phyloP scores from a whole-genome alignment of 1,284 basidiomycete species.

The Violaceomyces palustris region DNA sequence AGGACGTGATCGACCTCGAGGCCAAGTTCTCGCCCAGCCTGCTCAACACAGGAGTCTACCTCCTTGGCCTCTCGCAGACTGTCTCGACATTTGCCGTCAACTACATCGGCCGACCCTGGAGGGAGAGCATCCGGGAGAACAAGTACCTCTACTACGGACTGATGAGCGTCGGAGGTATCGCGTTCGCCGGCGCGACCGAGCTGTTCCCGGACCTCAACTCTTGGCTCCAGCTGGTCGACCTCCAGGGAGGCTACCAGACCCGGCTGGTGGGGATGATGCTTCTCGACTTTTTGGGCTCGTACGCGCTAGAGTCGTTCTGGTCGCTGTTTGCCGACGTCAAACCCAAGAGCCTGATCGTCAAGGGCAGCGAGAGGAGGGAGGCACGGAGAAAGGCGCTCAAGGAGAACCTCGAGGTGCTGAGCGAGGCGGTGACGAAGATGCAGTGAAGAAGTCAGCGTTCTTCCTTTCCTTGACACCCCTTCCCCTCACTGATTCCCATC shows the following conservation, averaged over 20 bases:
- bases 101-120: constrained; percentile 50
- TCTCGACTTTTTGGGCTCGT: constrained; percentile 83
- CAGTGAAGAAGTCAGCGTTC: no score
- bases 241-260: constrained; percentile 63
- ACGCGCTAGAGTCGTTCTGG: constrained; percentile 80
- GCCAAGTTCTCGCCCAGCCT: constrained; percentile 48
- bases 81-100: constrained; percentile 51
- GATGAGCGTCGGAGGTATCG: constrained; percentile 37
- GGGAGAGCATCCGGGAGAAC: constrained; percentile 46
- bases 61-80: constrained; percentile 45
- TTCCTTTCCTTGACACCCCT: no score
- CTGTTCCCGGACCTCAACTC: constrained; percentile 90
- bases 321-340: constrained; percentile 79
- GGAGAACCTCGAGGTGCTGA: constrained; percentile 1
- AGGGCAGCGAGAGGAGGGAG: constrained; percentile 23
- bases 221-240: constrained; percentile 95
- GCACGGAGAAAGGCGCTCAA: constrained; percentile 23
- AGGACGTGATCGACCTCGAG: constrained; percentile 44
- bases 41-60: constrained; percentile 50
- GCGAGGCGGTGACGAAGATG: no score
- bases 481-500: no score
- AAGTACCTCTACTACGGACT: constrained; percentile 47
- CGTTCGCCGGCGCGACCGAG: constrained; percentile 57
- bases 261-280: constrained; percentile 63
- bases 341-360: constrained; percentile 55